Conservation (phyloP, 495 filamentous ascomycete genomes). For the Penicillium antarcticum region DNA sequence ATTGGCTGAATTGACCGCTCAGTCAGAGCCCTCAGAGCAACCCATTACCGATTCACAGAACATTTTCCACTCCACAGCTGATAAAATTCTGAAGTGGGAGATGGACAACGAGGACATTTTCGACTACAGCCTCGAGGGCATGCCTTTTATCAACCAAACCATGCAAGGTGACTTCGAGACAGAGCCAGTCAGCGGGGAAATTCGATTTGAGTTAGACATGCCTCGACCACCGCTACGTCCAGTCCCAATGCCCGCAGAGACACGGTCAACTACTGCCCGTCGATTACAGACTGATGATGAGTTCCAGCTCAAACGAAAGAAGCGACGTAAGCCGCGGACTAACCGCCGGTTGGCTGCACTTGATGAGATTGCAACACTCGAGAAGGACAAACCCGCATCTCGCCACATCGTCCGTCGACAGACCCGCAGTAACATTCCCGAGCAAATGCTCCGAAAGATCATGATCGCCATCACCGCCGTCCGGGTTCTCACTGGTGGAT, state of each 20-base stretch:
- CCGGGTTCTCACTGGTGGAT: constrained; percentile 69
- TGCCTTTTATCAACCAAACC: constrained; percentile 36
- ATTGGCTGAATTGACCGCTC: constrained; percentile 14
- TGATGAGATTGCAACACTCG: constrained; percentile 17
- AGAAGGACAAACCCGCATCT: constrained; percentile 1
- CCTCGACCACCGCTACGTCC: not conserved
- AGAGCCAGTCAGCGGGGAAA: constrained; percentile 27
- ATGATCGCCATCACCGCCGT: constrained; percentile 72
- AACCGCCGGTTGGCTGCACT: constrained; percentile 29
- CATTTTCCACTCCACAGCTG: constrained; percentile 21
- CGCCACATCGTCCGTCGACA: constrained; percentile 24
- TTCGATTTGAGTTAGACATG: constrained; percentile 34
- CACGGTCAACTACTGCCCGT: not conserved
- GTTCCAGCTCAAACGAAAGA: not conserved
- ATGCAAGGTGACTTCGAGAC: constrained; percentile 28
- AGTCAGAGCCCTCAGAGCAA: not conserved
- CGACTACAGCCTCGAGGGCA: constrained; percentile 13
- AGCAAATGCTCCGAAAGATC: constrained; percentile 35
- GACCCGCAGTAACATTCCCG: constrained; percentile 20
- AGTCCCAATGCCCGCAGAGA: constrained; percentile 2
- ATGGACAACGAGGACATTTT: constrained; percentile 32
- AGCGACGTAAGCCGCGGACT: not conserved
- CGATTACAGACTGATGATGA: not conserved
- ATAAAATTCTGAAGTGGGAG: constrained; percentile 37
- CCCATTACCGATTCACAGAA: constrained; percentile 2